These are phyloP conservation scores for Chamaecyparis obtusa DNA, from an alignment of 75 land plant genomes.

Conservation along the genomic window DNA sequence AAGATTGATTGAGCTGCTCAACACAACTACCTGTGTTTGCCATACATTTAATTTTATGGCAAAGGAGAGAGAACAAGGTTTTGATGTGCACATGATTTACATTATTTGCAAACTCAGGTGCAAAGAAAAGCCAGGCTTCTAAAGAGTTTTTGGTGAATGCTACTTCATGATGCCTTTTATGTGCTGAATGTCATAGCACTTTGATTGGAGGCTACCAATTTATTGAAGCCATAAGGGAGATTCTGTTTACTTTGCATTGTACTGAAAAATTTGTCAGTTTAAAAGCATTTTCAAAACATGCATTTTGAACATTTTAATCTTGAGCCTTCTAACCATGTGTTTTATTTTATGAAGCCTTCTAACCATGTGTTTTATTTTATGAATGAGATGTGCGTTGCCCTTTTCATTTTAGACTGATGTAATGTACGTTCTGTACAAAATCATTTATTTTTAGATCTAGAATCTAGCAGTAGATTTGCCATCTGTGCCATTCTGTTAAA, in stretches of 20 bases:
- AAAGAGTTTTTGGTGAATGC: not conserved
- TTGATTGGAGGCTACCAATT: not conserved
- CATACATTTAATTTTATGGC: not conserved
- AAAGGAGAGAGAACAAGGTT: not conserved
- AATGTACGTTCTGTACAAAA: not conserved
- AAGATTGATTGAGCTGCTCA: slow-evolving; percentile 36
- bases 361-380: not conserved
- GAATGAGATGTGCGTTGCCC: not conserved
- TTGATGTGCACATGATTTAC: not conserved
- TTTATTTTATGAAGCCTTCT: not conserved
- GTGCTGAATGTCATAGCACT: not conserved
- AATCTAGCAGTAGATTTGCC: not conserved
- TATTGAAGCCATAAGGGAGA: not conserved
- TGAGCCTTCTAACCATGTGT: not conserved
- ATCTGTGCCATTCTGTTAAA: not conserved
- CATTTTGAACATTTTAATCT: not conserved
- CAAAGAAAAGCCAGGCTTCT: not conserved
- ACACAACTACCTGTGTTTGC: not conserved
- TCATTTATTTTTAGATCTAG: not conserved
- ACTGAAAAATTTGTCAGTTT: not conserved
- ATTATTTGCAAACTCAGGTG: not conserved
- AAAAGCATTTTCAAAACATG: not conserved
- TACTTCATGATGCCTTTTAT: not conserved
- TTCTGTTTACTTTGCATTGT: not conserved
- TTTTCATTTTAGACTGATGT: not conserved